phyloP scores from a whole-genome alignment of 129 eudicot genomes.

The Chrysanthemum lavandulifolium region DNA sequence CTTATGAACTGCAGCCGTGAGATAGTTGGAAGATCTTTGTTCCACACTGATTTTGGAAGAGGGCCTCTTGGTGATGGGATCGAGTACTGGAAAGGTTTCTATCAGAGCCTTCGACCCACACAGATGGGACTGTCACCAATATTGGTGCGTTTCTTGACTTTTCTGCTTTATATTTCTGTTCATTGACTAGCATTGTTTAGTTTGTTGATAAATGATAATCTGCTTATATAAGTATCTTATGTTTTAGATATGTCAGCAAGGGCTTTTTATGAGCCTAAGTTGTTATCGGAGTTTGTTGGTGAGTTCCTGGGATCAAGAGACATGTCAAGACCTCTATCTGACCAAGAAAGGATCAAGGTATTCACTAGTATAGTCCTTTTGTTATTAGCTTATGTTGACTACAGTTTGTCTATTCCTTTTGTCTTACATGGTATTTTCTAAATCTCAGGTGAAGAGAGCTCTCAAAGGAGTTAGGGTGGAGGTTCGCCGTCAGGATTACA shows the following conservation, averaged over 20 bases:
- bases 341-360: slow-evolving; percentile 69
- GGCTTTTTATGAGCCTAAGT: slow-evolving; percentile 46
- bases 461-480: slow-evolving; percentile 53
- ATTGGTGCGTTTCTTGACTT: slow-evolving; percentile 38
- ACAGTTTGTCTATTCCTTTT: too few species aligned
- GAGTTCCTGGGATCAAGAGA: slow-evolving; percentile 34
- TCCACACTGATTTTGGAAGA: slow-evolving; percentile 35
- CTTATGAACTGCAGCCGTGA: slow-evolving; percentile 37
- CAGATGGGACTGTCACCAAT: slow-evolving; percentile 81
- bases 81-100: slow-evolving; percentile 75
- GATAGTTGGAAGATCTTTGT: slow-evolving; percentile 69
- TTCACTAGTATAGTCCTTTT: not conserved
- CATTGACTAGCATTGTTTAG: not conserved
- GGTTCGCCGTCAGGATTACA: slow-evolving; percentile 12
- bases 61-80: slow-evolving; percentile 62
- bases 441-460: slow-evolving; percentile 54
- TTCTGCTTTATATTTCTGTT: not conserved
- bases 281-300: slow-evolving; percentile 43
- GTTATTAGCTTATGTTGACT: not conserved
- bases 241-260: slow-evolving; percentile 71
- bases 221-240: not conserved
- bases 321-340: slow-evolving; percentile 43
- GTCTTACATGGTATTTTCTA: not conserved
- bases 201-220: not conserved
- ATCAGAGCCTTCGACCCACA: slow-evolving; percentile 77